A percentile compares a stretch with the other conserved stretches of the same genome.
Conservation (phyloP, 192 early-diverging fungal species). For the Coemansia sp. region DNA sequence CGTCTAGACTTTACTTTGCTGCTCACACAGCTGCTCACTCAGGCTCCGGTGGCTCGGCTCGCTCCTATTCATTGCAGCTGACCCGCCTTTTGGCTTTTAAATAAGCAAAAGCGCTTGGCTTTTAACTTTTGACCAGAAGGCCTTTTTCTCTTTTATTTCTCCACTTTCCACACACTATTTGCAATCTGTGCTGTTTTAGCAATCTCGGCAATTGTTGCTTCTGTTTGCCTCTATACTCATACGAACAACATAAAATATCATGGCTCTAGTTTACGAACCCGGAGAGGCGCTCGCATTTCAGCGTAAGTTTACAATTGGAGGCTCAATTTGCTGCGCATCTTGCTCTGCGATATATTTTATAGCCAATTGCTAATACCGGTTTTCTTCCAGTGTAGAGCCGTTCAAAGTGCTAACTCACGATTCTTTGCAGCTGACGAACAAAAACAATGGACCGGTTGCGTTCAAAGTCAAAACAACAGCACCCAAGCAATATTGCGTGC, state of each 20-base stretch:
- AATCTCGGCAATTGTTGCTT: conserved; percentile 2
- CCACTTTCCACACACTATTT: neutral
- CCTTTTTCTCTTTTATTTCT: neutral
- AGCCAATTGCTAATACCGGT: too few species aligned
- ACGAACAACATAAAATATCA: conserved; percentile 11
- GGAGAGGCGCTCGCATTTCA: conserved; percentile 58
- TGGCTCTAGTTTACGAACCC: conserved; percentile 66
- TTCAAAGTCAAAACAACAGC: conserved; percentile 99
- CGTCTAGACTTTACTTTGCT: neutral
- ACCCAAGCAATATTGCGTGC: conserved; percentile 95
- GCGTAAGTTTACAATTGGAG: conserved; percentile 49
- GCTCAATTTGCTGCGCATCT: conserved; percentile 4
- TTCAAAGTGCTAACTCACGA: conserved; percentile 63
- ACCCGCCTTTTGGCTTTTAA: too few species aligned
- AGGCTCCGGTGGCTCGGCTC: neutral
- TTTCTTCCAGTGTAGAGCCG: conserved; percentile 53
- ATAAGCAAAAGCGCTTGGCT: neutral
- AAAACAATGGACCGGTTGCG: conserved; percentile 67
- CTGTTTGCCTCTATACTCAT: neutral
- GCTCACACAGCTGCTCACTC: conserved; percentile 4
- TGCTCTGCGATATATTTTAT: too few species aligned
- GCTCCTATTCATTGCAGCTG: neutral
- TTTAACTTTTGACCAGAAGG: neutral
- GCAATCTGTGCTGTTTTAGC: neutral
- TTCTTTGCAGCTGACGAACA: conserved; percentile 62